phyloP scores from a whole-genome alignment of 768 basidiomycete genomes.

The Trametes cubensis region DNA sequence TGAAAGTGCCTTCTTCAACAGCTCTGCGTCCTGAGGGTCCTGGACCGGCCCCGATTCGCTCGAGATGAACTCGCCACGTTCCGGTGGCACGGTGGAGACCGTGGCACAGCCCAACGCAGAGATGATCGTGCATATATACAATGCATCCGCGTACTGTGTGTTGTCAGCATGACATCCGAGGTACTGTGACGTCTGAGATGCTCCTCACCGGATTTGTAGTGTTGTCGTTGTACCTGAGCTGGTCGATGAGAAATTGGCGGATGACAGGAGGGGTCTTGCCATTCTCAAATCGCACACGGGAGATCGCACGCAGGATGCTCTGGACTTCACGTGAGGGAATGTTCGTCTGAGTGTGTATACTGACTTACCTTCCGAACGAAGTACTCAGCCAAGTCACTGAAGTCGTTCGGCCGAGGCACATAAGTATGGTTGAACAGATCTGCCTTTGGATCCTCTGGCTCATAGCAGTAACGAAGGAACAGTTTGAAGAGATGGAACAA shows the following conservation, averaged over 20 bases:
- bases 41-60: slow-evolving; percentile 68
- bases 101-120: slow-evolving; percentile 79
- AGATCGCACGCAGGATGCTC: slow-evolving; percentile 81
- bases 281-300: slow-evolving; percentile 83
- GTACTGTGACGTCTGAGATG: slow-evolving; percentile 10
- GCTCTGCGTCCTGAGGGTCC: slow-evolving; percentile 65
- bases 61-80: slow-evolving; percentile 75
- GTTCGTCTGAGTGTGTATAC: neutral
- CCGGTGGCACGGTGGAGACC: slow-evolving; percentile 75
- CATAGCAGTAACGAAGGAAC: slow-evolving; percentile 88
- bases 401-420: slow-evolving; percentile 95
- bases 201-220: slow-evolving; percentile 78
- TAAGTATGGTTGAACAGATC: slow-evolving; percentile 86
- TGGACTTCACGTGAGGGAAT: slow-evolving; percentile 34
- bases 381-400: slow-evolving; percentile 88
- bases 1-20: slow-evolving; percentile 72
- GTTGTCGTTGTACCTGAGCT: slow-evolving; percentile 95
- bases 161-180: neutral
- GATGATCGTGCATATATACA: slow-evolving; percentile 87
- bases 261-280: slow-evolving; percentile 87
- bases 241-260: slow-evolving; percentile 86
- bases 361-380: slow-evolving; percentile 85
- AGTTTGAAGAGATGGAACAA: slow-evolving; percentile 96
- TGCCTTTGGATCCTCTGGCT: slow-evolving; percentile 78
- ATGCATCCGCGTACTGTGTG: slow-evolving; percentile 82